Percentiles rank a stretch among this genome's conserved stretches.
These are phyloP conservation scores for Salvia splendens DNA, from an alignment of 257 asterid species.

Conservation along the genomic window DNA sequence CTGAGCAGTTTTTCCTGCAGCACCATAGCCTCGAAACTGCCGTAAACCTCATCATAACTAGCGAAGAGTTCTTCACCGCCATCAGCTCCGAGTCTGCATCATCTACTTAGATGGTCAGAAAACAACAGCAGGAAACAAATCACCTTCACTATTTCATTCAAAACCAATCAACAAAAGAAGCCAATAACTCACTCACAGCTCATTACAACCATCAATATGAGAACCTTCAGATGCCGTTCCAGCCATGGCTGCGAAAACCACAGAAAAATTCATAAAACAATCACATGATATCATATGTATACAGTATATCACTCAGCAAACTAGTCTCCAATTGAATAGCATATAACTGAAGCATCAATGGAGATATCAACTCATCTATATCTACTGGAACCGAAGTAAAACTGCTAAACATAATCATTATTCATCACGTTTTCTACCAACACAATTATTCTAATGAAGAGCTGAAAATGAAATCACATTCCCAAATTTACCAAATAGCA, in stretches of 20 bases:
- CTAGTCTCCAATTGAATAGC: conserved; percentile 3
- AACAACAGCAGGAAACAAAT: not conserved
- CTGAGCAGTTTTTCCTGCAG: conserved; percentile 59
- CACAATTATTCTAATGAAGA: not conserved
- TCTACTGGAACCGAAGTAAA: not conserved
- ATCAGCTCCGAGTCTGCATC: conserved; percentile 52
- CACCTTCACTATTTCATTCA: not conserved
- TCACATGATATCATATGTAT: not conserved
- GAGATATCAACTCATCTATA: not conserved
- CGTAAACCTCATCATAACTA: conserved; percentile 58
- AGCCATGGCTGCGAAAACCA: conserved; percentile 44
- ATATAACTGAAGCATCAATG: not conserved
- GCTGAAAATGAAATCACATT: not conserved
- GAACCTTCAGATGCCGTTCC: conserved; percentile 51
- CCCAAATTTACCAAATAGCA: not conserved
- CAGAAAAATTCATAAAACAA: not conserved
- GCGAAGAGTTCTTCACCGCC: conserved; percentile 53
- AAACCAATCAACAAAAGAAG: not conserved
- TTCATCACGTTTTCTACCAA: not conserved
- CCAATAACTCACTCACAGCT: conserved; percentile 40
- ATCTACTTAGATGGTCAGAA: conserved; percentile 4
- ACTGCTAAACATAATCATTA: not conserved
- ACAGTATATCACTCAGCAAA: not conserved
- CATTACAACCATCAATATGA: conserved; percentile 50
- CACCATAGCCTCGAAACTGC: conserved; percentile 65